A percentile compares a stretch with the other conserved stretches of the same genome.
These are phyloP conservation scores for Linnemannia schmuckeri DNA, from an alignment of 192 early-diverging fungal species.

Conservation along the genomic window DNA sequence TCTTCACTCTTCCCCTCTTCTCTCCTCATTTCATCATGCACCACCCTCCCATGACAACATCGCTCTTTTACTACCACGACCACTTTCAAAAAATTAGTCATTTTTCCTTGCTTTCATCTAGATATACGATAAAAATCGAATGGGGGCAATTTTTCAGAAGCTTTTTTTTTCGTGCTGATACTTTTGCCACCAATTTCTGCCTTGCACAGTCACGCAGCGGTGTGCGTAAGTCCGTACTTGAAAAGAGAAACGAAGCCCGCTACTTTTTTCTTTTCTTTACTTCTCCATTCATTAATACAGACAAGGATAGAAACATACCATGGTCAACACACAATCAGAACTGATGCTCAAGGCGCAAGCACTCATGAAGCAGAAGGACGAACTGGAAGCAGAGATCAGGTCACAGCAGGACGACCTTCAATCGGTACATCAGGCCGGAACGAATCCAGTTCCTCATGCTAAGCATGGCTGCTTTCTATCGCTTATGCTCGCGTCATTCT, in stretches of 20 bases:
- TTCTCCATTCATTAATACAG: background rate
- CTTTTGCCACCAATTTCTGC: background rate
- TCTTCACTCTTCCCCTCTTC: conserved; percentile 22
- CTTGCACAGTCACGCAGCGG: background rate
- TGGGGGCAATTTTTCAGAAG: background rate
- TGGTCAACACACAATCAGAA: conserved; percentile 46
- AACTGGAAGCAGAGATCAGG: conserved; percentile 58
- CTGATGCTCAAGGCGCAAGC: conserved; percentile 53
- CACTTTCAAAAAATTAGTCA: background rate
- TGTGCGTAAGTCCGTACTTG: background rate
- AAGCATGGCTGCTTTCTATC: too few species aligned
- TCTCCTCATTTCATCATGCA: background rate
- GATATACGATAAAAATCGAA: background rate
- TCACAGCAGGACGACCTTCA: conserved; percentile 54
- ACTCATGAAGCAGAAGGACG: conserved; percentile 64
- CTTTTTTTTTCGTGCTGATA: too few species aligned
- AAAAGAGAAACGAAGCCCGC: background rate
- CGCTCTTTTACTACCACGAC: background rate
- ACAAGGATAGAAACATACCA: background rate
- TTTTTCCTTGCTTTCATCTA: background rate
- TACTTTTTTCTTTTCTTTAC: background rate
- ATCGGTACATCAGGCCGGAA: conserved; percentile 19
- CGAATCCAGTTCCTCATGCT: too few species aligned
- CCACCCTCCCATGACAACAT: background rate
- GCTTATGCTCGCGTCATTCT: background rate